These are phyloP conservation scores for Crassisporium funariophilum DNA, from an alignment of 768 basidiomycete genomes.

Conservation along the genomic window DNA sequence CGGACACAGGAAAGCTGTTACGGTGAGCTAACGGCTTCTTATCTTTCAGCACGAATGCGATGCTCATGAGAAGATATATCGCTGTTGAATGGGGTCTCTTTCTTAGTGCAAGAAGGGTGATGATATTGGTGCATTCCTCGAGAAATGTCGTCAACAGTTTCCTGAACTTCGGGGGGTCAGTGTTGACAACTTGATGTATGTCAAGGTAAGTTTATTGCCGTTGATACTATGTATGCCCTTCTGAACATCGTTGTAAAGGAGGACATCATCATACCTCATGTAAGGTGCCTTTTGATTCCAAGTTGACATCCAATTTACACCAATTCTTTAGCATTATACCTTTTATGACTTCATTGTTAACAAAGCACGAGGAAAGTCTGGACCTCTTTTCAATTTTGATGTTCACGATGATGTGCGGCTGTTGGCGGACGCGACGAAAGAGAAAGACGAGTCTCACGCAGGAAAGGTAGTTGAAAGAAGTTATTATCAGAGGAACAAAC, in stretches of 20 bases:
- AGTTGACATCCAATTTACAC: too few species aligned
- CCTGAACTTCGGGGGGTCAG: constrained; percentile 88
- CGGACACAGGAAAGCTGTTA: constrained; percentile 91
- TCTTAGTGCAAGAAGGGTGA: constrained; percentile 96
- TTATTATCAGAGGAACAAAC: constrained; percentile 95
- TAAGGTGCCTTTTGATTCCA: too few species aligned
- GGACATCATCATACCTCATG: constrained; percentile 96
- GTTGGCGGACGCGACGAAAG: constrained; percentile 90
- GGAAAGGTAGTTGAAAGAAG: constrained; percentile 97
- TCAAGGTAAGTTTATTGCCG: constrained; percentile 67
- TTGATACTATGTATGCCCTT: not conserved
- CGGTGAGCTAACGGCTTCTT: constrained; percentile 57
- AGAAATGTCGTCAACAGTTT: constrained; percentile 92
- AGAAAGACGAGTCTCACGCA: constrained; percentile 98
- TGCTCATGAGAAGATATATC: not conserved
- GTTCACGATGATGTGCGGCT: constrained; percentile 98
- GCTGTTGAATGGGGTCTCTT: not conserved
- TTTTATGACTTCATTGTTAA: constrained; percentile 99
- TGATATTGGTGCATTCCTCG: constrained; percentile 81
- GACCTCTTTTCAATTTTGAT: constrained; percentile 97
- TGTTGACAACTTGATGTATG: constrained; percentile 98
- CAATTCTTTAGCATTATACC: constrained; percentile 98
- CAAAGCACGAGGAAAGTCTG: constrained; percentile 97
- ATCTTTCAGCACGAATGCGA: not conserved
- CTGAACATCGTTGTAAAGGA: constrained; percentile 53